phyloP scores from a whole-genome alignment of 2,329 filamentous ascomycete genomes.

The Aspergillus brunneoviolaceus region DNA sequence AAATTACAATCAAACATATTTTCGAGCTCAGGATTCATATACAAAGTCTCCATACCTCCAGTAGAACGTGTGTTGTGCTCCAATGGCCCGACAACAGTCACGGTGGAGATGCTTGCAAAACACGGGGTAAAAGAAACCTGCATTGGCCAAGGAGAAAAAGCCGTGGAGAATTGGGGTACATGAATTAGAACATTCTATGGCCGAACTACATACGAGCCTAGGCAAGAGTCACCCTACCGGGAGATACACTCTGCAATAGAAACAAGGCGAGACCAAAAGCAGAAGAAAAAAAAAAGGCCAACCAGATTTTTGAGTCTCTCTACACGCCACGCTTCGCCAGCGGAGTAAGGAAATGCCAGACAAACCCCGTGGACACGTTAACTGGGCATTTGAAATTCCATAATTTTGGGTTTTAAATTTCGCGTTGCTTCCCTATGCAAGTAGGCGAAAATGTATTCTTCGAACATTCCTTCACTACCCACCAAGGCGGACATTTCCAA shows the following conservation, averaged over 20 bases:
- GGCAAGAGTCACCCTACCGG: background rate
- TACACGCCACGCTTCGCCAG: slow-evolving; percentile 29
- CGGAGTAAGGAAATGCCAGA: slow-evolving; percentile 25
- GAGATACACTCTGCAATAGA: background rate
- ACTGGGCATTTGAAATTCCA: slow-evolving; percentile 26
- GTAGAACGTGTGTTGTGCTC: too few relatives aligned
- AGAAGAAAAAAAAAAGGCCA: slow-evolving; percentile 15
- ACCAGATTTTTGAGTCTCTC: slow-evolving; percentile 20
- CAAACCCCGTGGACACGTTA: slow-evolving; percentile 23
- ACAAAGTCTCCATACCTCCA: too few relatives aligned
- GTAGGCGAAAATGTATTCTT: slow-evolving; percentile 41
- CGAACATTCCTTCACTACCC: slow-evolving; percentile 36
- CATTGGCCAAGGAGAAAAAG: too few relatives aligned
- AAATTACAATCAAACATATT: too few relatives aligned
- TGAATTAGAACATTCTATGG: too few relatives aligned
- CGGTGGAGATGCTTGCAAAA: too few relatives aligned
- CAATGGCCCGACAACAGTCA: too few relatives aligned
- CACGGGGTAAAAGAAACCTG: too few relatives aligned
- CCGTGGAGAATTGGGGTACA: too few relatives aligned
- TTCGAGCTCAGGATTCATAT: too few relatives aligned
- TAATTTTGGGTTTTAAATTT: slow-evolving; percentile 35
- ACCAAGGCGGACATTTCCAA: slow-evolving; percentile 31
- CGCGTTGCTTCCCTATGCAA: slow-evolving; percentile 43
- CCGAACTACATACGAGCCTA: too few relatives aligned
- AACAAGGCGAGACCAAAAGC: slow-evolving; percentile 17